Evolutionary conservation across 306 rosid genomes (phyloP).

Genomic region (Alnus glutinosa): DNA sequence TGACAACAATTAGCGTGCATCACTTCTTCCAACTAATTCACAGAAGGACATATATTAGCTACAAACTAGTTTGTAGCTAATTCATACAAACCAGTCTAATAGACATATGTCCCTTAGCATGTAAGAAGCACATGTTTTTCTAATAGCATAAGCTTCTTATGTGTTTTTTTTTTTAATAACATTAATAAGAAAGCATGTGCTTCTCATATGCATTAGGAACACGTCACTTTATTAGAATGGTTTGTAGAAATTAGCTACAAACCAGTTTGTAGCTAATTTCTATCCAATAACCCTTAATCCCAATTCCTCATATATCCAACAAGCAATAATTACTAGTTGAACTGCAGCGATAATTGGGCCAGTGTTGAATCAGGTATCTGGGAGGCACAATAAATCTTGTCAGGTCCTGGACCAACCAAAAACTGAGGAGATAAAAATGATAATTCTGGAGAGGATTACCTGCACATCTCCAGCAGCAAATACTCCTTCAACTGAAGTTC

Average conservation of each 20-base stretch:
- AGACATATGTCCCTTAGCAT: no score
- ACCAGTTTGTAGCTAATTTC: no score
- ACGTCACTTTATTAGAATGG: no score
- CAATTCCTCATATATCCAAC: neutral
- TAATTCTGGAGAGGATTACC: constrained; percentile 31
- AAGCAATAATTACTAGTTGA: neutral
- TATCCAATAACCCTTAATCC: neutral
- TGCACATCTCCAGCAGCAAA: constrained; percentile 65
- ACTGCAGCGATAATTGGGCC: neutral
- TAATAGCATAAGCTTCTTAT: no score
- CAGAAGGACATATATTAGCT: neutral
- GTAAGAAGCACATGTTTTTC: no score
- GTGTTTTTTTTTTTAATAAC: no score
- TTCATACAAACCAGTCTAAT: no score
- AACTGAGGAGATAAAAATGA: neutral
- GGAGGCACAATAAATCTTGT: neutral
- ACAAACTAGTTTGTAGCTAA: no score
- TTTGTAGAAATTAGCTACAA: no score
- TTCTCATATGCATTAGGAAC: no score
- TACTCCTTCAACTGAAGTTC: constrained; percentile 63
- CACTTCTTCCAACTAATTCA: constrained; percentile 64
- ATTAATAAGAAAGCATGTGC: no score
- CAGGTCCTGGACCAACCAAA: neutral
- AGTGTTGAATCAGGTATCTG: neutral
- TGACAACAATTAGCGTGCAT: neutral